Base-by-base conservation (phyloP, 306 rosid genomes). In the Ammopiptanthus mongolicus region DNA sequence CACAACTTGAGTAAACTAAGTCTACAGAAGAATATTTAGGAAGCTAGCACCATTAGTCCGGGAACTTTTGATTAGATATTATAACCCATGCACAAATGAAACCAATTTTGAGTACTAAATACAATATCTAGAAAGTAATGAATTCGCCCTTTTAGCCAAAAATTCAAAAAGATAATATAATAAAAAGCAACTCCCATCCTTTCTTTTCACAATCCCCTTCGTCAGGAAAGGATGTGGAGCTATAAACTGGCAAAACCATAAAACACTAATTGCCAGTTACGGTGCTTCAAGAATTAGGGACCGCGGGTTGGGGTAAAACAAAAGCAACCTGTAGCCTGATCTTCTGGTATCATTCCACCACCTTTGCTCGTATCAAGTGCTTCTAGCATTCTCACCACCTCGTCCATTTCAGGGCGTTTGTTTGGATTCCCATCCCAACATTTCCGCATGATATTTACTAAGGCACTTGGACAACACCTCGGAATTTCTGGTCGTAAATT, bases 321-420 rank as follows among this genome's bases (percentile, higher is more conserved):
- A 78, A 89, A 85, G 84, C 98, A 93, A 36, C 80, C 78, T 18
- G 82, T 1, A 11, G 47, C 9, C 71, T 91, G 93, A 75, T 87
- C 91, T 10, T 93, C 96, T 0, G 91, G 88, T 50, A 91, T 89
- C 97, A 93, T 93, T 59, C 98, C 97, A 23, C 97, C 97, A 8
- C 98, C 97, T 74, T 88, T 91, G 89, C 91, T 91, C 0, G 98
- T 89, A 61, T 93, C 96, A 13, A 89, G 42, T 13, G 90, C 97
- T 77, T 93, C 95, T 33, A 89, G 84, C 89, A 89, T 23, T 53
- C 46, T 91, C 78, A 88, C 97, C 11, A 91, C 98, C 19, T 88
- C 97, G 1, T 74, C 83, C 98, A 93, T 93, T 67, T 84, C 91
- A 0, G 93, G 98, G 3, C 96, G 92, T 74, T 73, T 93, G 82